phyloP scores from a whole-genome alignment of 163 green algal genomes.

The Chloroidium sp. region DNA sequence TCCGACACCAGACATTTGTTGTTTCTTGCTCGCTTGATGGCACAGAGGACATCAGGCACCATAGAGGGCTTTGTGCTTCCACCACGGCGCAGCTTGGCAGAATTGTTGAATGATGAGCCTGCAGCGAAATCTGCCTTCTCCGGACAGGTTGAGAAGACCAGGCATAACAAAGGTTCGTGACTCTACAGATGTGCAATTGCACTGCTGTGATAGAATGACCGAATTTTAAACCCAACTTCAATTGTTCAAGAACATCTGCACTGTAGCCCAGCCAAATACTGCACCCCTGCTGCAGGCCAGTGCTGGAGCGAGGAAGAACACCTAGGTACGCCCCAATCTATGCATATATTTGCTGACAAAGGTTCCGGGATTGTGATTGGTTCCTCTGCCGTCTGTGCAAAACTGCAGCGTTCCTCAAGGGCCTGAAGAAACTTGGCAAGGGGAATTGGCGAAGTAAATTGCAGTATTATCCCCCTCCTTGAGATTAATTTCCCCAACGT shows the following conservation, averaged over 20 bases:
- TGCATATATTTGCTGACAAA: neutral
- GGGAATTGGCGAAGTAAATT: conserved; percentile 32
- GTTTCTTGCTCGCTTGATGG: neutral
- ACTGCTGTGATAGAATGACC: too few species aligned
- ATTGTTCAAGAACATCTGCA: too few species aligned
- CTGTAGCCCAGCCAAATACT: too few species aligned
- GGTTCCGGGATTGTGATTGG: neutral
- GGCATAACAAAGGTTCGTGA: too few species aligned
- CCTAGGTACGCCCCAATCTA: neutral
- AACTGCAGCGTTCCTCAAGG: conserved; percentile 16
- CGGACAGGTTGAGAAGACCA: too few species aligned
- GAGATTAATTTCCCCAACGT: neutral
- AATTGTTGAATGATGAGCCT: neutral
- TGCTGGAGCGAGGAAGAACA: conserved; percentile 38
- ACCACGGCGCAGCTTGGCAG: conserved; percentile 7
- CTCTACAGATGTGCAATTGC: too few species aligned
- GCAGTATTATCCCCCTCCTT: neutral
- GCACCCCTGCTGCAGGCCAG: conserved; percentile 7
- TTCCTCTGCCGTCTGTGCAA: neutral
- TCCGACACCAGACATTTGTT: too few species aligned
- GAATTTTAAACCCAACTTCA: too few species aligned
- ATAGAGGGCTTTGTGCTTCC: conserved; percentile 11
- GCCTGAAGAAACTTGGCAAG: conserved; percentile 33
- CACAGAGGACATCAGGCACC: neutral
- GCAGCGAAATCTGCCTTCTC: neutral